Conservation (phyloP, 2,329 filamentous ascomycete species). For the Clarireedia paspali region DNA sequence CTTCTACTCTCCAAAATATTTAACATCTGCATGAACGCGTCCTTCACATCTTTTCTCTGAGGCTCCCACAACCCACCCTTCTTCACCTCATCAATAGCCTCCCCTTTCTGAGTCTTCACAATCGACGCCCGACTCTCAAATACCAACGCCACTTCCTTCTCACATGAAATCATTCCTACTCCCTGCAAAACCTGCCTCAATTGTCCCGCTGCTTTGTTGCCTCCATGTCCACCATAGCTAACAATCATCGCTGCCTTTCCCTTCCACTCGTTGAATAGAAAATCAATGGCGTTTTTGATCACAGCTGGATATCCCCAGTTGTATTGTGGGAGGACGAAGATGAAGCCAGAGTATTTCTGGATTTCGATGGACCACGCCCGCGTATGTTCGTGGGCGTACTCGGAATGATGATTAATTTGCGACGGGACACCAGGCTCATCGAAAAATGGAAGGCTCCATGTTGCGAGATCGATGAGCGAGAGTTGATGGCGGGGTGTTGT, state of each 20-base stretch:
- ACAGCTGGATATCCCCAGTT: constrained; percentile 38
- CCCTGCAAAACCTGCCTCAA: constrained; percentile 30
- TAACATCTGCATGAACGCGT: not conserved
- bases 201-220: constrained; percentile 31
- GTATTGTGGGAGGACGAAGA: constrained; percentile 38
- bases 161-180: not conserved
- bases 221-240: constrained; percentile 37
- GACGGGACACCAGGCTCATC: constrained; percentile 31
- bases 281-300: constrained; percentile 42
- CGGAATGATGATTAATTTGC: constrained; percentile 18
- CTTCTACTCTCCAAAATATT: not conserved
- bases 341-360: constrained; percentile 30
- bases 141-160: not conserved
- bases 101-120: not conserved
- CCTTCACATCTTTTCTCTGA: not conserved
- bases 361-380: constrained; percentile 33
- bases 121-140: not conserved
- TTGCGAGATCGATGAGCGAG: constrained; percentile 35
- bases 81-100: not conserved
- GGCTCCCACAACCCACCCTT: not conserved
- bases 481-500: constrained; percentile 29
- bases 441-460: not conserved
- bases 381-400: constrained; percentile 32
- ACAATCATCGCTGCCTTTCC: constrained; percentile 38
- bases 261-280: constrained; percentile 39